Conservation (phyloP, 768 basidiomycete genomes). For the Asterophora parasitica region DNA sequence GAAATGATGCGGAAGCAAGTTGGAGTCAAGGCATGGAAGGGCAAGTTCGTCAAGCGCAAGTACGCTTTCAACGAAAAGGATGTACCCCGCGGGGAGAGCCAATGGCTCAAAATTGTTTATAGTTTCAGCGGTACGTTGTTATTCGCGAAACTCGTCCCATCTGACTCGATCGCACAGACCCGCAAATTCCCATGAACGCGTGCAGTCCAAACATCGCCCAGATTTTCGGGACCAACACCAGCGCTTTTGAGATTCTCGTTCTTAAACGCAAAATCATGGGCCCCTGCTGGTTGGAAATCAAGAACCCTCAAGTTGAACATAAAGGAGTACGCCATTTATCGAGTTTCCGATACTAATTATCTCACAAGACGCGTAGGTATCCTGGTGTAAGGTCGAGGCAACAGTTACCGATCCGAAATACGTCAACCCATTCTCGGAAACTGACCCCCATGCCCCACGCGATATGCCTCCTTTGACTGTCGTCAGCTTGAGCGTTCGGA, state of each 20-base stretch:
- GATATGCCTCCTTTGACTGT: slow-evolving; percentile 88
- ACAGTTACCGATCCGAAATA: slow-evolving; percentile 82
- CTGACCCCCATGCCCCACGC: slow-evolving; percentile 62
- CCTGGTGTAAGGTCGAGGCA: slow-evolving; percentile 96
- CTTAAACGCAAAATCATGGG: slow-evolving; percentile 98
- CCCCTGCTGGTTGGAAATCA: slow-evolving; percentile 92
- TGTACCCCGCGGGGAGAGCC: slow-evolving; percentile 70
- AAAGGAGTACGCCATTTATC: slow-evolving; percentile 59
- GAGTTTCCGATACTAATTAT: not conserved
- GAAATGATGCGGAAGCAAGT: slow-evolving; percentile 69
- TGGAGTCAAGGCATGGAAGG: slow-evolving; percentile 72
- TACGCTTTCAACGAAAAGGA: slow-evolving; percentile 90
- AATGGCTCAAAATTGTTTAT: slow-evolving; percentile 95
- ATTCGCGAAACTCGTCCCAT: not conserved
- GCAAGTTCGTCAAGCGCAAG: slow-evolving; percentile 81
- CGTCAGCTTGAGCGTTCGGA: slow-evolving; percentile 83
- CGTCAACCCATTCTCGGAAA: slow-evolving; percentile 77
- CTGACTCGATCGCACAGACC: slow-evolving; percentile 41
- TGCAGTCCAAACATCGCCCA: slow-evolving; percentile 80
- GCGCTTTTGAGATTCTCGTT: slow-evolving; percentile 88
- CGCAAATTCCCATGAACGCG: slow-evolving; percentile 64
- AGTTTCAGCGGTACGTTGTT: slow-evolving; percentile 68
- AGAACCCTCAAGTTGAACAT: slow-evolving; percentile 66
- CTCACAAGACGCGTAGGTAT: slow-evolving; percentile 49
- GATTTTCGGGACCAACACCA: slow-evolving; percentile 90